A percentile compares a stretch with the other conserved stretches of the same genome.
Evolutionary conservation across 2,329 filamentous ascomycete species (phyloP).

Genomic region (Grosmannia huntii): DNA sequence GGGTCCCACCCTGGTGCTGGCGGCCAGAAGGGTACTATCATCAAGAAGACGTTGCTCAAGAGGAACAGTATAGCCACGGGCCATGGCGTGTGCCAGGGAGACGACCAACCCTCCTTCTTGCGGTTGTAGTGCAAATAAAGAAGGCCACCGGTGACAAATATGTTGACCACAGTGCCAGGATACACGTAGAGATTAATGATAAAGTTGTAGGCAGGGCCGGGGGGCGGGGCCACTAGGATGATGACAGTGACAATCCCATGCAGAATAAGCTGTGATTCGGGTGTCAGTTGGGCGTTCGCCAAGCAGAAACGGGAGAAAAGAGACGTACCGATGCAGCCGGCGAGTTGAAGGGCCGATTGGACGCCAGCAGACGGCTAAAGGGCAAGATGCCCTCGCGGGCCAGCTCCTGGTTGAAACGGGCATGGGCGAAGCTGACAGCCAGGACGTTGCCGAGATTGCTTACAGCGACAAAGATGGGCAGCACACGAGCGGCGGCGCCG

Average conservation of each 20-base stretch:
- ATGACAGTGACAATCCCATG: neutral
- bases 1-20: slow-evolving; percentile 33
- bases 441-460: slow-evolving; percentile 4
- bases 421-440: slow-evolving; percentile 38
- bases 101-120: slow-evolving; percentile 31
- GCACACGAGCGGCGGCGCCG: slow-evolving; percentile 32
- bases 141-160: neutral
- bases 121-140: slow-evolving; percentile 2
- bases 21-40: slow-evolving; percentile 41
- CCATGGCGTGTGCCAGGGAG: slow-evolving; percentile 37
- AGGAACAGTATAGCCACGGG: slow-evolving; percentile 35
- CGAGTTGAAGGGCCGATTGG: slow-evolving; percentile 14
- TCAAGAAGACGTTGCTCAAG: slow-evolving; percentile 37
- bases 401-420: slow-evolving; percentile 50
- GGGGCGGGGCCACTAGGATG: neutral
- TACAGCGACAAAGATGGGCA: slow-evolving; percentile 16
- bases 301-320: neutral
- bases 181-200: slow-evolving; percentile 3
- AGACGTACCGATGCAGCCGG: neutral
- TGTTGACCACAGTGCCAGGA: neutral
- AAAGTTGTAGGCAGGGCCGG: neutral
- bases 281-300: too few relatives aligned
- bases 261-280: neutral
- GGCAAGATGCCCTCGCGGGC: slow-evolving; percentile 59
- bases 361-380: slow-evolving; percentile 54